A percentile compares a stretch with the other conserved stretches of the same genome.
Conservation (phyloP, 1,284 basidiomycete genomes). For the Pseudozyma flocculosa region DNA sequence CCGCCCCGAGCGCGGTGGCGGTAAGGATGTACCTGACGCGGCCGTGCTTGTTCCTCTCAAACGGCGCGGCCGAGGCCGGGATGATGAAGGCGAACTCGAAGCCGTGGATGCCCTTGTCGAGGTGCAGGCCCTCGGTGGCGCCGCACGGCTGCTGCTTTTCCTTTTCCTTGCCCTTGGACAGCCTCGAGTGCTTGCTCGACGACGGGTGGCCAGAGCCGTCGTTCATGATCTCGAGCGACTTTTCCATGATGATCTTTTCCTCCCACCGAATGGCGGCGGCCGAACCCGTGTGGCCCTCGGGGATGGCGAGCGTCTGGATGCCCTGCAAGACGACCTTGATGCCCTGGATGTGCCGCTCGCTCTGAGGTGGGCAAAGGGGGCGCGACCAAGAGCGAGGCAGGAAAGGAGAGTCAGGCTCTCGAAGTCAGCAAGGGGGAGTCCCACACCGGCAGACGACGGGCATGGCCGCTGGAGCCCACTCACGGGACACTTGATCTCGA, state of each 20-base stretch:
- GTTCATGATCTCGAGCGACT: slow-evolving; percentile 45
- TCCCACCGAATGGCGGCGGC: slow-evolving; percentile 42
- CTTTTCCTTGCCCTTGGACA: slow-evolving; percentile 30
- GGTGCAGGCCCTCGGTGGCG: slow-evolving; percentile 33
- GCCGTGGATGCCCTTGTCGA: slow-evolving; percentile 51
- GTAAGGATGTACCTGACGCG: slow-evolving; percentile 52
- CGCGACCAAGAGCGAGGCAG: not conserved
- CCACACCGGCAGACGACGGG: too few relatives aligned
- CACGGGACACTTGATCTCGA: slow-evolving; percentile 52
- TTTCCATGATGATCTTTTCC: slow-evolving; percentile 52
- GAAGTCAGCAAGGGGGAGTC: too few relatives aligned
- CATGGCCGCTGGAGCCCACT: too few relatives aligned
- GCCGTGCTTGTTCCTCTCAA: slow-evolving; percentile 52
- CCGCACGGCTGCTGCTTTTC: slow-evolving; percentile 16
- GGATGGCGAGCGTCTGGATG: slow-evolving; percentile 50
- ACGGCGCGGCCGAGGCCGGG: slow-evolving; percentile 50
- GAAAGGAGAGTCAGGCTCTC: too few relatives aligned
- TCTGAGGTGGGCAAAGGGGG: slow-evolving; percentile 2
- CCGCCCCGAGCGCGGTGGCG: slow-evolving; percentile 50
- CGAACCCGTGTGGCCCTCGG: slow-evolving; percentile 19
- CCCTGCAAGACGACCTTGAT: slow-evolving; percentile 44
- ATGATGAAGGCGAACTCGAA: slow-evolving; percentile 57
- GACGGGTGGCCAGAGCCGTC: slow-evolving; percentile 24
- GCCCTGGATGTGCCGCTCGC: slow-evolving; percentile 47
- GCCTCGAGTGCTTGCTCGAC: slow-evolving; percentile 16